These are phyloP conservation scores for Phytophthora brassicae DNA, from an alignment of 352 stramenopile species.

Conservation along the genomic window DNA sequence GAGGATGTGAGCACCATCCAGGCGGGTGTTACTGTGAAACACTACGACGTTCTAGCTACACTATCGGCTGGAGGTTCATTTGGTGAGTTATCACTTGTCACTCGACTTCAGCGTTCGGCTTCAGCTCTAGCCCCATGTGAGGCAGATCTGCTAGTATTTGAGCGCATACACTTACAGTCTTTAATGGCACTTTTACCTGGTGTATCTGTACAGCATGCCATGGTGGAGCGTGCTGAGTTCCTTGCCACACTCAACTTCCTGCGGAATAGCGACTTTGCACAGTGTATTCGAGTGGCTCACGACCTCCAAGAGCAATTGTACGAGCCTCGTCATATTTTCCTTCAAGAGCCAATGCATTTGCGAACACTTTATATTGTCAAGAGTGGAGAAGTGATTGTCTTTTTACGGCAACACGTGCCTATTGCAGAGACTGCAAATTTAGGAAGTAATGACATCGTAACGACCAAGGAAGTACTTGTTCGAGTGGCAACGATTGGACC, in stretches of 20 bases:
- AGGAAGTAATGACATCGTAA: constrained; percentile 5
- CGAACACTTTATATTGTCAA: constrained; percentile 72
- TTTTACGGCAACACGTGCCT: constrained; percentile 36
- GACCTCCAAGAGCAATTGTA: constrained; percentile 61
- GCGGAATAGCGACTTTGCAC: constrained; percentile 53
- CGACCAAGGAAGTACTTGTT: constrained; percentile 43
- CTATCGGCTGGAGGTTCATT: constrained; percentile 70
- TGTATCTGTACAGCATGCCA: constrained; percentile 66
- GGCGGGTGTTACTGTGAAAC: constrained; percentile 32
- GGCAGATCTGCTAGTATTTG: constrained; percentile 73
- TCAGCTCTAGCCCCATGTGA: constrained; percentile 64
- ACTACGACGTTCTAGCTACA: constrained; percentile 67
- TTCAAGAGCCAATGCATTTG: constrained; percentile 48
- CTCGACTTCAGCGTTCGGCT: constrained; percentile 65
- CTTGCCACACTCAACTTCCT: constrained; percentile 63
- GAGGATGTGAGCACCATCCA: constrained; percentile 52
- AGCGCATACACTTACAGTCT: constrained; percentile 50
- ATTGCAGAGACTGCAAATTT: constrained; percentile 7
- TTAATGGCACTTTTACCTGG: constrained; percentile 47
- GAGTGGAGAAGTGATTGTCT: constrained; percentile 69
- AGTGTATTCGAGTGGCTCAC: constrained; percentile 76
- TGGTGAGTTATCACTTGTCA: constrained; percentile 72
- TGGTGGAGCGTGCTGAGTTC: constrained; percentile 74
- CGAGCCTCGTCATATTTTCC: constrained; percentile 62
- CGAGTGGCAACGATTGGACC: constrained; percentile 72